Conservation (phyloP, 768 basidiomycete genomes). For the Rhizopogon vesiculosus region DNA sequence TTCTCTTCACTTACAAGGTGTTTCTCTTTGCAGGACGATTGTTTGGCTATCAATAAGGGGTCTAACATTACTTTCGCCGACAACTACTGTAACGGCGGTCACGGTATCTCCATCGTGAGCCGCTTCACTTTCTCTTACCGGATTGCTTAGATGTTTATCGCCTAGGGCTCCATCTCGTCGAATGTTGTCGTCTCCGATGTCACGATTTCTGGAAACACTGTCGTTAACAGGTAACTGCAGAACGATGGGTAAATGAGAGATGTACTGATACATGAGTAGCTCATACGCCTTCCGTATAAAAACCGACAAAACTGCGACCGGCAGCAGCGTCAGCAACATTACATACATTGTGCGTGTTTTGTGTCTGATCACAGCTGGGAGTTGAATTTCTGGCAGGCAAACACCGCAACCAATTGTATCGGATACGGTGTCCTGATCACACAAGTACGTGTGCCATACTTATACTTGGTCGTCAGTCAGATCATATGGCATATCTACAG, state of each 20-base stretch:
- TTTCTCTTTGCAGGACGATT: conserved; percentile 46
- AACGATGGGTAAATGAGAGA: background rate
- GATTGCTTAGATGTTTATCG: background rate
- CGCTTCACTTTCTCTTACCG: background rate
- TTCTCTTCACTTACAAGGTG: background rate
- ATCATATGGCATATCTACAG: conserved; percentile 19
- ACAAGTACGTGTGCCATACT: conserved; percentile 30
- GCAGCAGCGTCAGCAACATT: conserved; percentile 43
- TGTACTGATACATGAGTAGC: conserved; percentile 21
- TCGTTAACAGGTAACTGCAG: conserved; percentile 45
- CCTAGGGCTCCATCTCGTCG: conserved; percentile 52
- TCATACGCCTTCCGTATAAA: conserved; percentile 61
- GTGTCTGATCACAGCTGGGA: background rate
- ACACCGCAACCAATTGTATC: conserved; percentile 45
- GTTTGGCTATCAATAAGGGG: conserved; percentile 48
- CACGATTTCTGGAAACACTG: conserved; percentile 44
- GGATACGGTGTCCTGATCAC: conserved; percentile 57
- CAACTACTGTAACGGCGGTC: conserved; percentile 54
- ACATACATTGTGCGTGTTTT: conserved; percentile 38
- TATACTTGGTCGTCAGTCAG: background rate
- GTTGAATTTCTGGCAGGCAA: conserved; percentile 32
- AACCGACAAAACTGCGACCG: conserved; percentile 39
- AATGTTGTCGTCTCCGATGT: conserved; percentile 42
- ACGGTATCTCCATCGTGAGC: conserved; percentile 55
- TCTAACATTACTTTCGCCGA: conserved; percentile 42